phyloP scores from a whole-genome alignment of 1,139 yeast genomes.

The Meyerozyma guilliermondii region DNA sequence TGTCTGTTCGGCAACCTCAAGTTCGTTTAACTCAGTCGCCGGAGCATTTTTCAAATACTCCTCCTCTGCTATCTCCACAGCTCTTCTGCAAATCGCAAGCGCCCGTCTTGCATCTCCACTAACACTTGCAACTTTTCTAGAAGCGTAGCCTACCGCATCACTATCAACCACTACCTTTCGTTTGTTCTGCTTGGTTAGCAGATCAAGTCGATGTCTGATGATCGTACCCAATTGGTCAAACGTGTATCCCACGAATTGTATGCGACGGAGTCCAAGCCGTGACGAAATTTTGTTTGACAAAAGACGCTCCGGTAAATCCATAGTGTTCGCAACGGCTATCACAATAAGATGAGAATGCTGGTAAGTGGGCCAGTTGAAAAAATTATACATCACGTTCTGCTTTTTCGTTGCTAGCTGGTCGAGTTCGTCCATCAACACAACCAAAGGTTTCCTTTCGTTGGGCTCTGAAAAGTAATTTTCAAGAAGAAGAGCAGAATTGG shows the following conservation, averaged over 20 bases:
- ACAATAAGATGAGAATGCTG: constrained; percentile 75
- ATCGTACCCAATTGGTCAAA: constrained; percentile 73
- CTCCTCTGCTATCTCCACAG: constrained; percentile 81
- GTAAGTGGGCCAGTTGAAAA: constrained; percentile 96
- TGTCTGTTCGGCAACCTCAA: constrained; percentile 26
- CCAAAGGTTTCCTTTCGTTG: constrained; percentile 45
- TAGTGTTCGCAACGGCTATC: constrained; percentile 92
- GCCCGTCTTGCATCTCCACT: constrained; percentile 98
- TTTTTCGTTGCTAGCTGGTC: constrained; percentile 86
- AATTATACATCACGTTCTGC: constrained; percentile 89
- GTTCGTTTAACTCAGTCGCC: constrained; percentile 11
- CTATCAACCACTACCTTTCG: constrained; percentile 45
- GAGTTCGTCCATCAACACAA: constrained; percentile 84
- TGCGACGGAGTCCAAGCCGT: constrained; percentile 80
- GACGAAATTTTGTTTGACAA: constrained; percentile 87
- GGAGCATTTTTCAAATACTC: constrained; percentile 29
- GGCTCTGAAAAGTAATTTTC: constrained; percentile 31
- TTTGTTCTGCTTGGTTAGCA: constrained; percentile 38
- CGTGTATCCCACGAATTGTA: constrained; percentile 86
- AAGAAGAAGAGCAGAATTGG: constrained; percentile 49
- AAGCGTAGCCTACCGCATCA: constrained; percentile 88
- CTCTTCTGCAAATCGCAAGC: constrained; percentile 79
- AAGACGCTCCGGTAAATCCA: constrained; percentile 92
- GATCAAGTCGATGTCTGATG: constrained; percentile 64
- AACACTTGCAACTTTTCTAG: constrained; percentile 92